Conservation (phyloP, 176 grass and related monocot genomes). For the Rhynchospora breviuscula region DNA sequence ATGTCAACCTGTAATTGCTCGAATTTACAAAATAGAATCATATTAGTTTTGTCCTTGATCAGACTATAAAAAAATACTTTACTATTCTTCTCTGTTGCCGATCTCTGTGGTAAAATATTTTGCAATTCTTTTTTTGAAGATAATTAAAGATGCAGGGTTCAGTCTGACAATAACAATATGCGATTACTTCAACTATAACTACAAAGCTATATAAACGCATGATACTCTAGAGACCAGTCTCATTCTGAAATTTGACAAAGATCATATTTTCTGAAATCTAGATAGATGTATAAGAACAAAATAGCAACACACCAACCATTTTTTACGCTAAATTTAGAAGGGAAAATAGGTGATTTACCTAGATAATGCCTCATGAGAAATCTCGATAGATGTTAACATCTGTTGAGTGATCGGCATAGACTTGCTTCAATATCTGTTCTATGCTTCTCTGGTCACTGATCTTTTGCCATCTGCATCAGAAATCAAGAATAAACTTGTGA, state of each 20-base stretch:
- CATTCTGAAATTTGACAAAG: not conserved
- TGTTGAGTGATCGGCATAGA: conserved; percentile 85
- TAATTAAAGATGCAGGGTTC: too few species aligned
- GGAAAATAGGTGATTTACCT: conserved; percentile 25
- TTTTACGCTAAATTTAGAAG: not conserved
- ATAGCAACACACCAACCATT: not conserved
- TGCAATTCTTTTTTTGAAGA: too few species aligned
- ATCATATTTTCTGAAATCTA: too few species aligned
- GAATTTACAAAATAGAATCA: too few species aligned
- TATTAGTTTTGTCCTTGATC: too few species aligned
- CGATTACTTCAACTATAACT: too few species aligned
- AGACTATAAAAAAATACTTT: too few species aligned
- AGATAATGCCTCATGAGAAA: conserved; percentile 62
- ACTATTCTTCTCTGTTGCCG: too few species aligned
- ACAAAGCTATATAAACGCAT: not conserved
- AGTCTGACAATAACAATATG: too few species aligned
- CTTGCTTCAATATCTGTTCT: conserved; percentile 75
- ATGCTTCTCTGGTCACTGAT: conserved; percentile 85
- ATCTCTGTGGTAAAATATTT: too few species aligned
- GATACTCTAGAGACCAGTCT: not conserved
- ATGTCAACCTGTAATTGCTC: too few species aligned
- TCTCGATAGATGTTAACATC: conserved; percentile 64
- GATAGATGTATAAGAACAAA: not conserved
- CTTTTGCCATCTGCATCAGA: conserved; percentile 74
- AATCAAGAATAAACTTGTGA: not conserved